A percentile compares a stretch with the other conserved stretches of the same genome.
Conservation (phyloP, 257 asterid species). For the Solanum paucissectum region DNA sequence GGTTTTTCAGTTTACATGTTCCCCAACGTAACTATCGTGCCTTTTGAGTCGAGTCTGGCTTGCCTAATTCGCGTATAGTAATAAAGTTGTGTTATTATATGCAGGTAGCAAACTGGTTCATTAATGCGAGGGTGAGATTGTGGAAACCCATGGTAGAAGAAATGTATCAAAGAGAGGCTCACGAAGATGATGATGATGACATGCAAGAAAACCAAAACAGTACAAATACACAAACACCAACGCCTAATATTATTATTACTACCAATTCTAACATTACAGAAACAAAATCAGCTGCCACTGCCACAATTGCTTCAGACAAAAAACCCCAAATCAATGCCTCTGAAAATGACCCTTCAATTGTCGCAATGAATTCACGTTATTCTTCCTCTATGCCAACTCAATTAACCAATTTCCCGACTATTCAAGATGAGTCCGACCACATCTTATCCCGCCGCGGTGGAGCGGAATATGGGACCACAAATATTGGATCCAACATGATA, state of each 20-base stretch:
- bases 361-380: constrained; percentile 38
- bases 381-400: neutral
- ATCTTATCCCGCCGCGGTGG: neutral
- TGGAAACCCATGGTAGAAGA: constrained; percentile 99
- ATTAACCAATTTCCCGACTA: constrained; percentile 1
- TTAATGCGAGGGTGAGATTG: constrained; percentile 96
- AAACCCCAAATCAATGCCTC: constrained; percentile 33
- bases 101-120: constrained; percentile 99
- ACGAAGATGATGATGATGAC: constrained; percentile 25
- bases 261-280: neutral
- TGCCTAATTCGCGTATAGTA: neutral
- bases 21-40: too few species aligned
- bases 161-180: constrained; percentile 89
- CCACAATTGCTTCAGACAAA: constrained; percentile 17
- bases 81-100: neutral
- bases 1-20: too few species aligned
- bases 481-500: constrained; percentile 35
- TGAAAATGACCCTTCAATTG: constrained; percentile 51
- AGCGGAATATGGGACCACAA: constrained; percentile 1
- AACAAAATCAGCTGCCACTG: constrained; percentile 7
- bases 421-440: constrained; percentile 4
- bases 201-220: constrained; percentile 22
- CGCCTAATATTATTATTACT: neutral
- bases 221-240: constrained; percentile 52
- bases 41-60: too few species aligned